A percentile compares a stretch with the other conserved stretches of the same genome.
These are phyloP conservation scores for Ogataea ganodermae DNA, from an alignment of 805 yeast genomes.

Conservation along the genomic window DNA sequence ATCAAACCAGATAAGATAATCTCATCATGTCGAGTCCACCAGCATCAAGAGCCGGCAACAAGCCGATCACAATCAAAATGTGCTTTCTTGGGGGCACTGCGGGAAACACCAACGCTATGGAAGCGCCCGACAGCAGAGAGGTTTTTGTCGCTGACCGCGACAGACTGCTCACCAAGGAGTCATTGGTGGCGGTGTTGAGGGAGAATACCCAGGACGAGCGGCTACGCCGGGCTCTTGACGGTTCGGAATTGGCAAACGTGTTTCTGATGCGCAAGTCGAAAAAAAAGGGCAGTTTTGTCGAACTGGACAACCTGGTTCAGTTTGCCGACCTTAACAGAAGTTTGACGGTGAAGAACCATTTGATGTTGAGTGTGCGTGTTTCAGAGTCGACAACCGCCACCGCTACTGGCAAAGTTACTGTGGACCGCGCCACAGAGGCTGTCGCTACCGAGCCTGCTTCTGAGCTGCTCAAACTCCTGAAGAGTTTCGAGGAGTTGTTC, in stretches of 20 bases:
- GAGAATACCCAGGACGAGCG: neutral
- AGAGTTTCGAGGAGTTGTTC: constrained; percentile 19
- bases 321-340: constrained; percentile 47
- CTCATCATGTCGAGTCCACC: constrained; percentile 5
- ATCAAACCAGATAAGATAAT: neutral
- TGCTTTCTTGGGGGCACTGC: neutral
- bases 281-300: constrained; percentile 43
- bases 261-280: constrained; percentile 46
- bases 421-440: no score
- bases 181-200: constrained; percentile 9
- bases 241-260: neutral
- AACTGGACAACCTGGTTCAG: constrained; percentile 41
- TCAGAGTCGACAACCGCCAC: neutral
- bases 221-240: constrained; percentile 2
- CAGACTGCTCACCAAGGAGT: constrained; percentile 3
- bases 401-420: no score
- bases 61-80: constrained; percentile 7
- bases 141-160: constrained; percentile 1
- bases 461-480: constrained; percentile 17
- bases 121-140: neutral
- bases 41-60: neutral
- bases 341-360: constrained; percentile 47
- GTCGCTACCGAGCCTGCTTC: constrained; percentile 9
- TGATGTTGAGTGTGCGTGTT: constrained; percentile 35
- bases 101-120: neutral